These are phyloP conservation scores for Penicillium oxalicum DNA, from an alignment of 2,329 filamentous ascomycete species.

Conservation along the genomic window DNA sequence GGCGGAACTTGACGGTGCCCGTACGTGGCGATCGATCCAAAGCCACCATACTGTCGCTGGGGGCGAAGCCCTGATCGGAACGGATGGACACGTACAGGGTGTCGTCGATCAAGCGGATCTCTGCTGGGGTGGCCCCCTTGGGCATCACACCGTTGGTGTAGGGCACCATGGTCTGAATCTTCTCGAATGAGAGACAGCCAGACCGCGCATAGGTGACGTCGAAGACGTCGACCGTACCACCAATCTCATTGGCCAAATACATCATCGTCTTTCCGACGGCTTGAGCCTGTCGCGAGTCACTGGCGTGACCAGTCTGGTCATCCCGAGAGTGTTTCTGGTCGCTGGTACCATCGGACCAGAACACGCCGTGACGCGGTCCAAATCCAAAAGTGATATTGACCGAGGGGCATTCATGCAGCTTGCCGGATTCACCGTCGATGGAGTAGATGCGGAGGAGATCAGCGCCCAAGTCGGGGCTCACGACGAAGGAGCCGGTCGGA, in stretches of 20 bases:
- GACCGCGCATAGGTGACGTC: conserved; percentile 24
- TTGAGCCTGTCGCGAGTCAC: conserved; percentile 11
- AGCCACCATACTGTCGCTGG: conserved; percentile 27
- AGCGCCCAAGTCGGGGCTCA: conserved; percentile 61
- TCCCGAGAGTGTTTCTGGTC: background rate
- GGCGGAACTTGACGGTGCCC: conserved; percentile 52
- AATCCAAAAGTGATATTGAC: conserved; percentile 44
- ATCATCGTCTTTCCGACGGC: conserved; percentile 20
- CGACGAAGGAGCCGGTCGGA: conserved; percentile 56
- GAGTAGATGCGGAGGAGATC: conserved; percentile 58
- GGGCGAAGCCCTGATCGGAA: conserved; percentile 24
- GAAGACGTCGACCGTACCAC: conserved; percentile 48
- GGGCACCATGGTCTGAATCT: conserved; percentile 21
- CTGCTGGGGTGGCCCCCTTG: conserved; percentile 22
- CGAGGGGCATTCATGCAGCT: conserved; percentile 44
- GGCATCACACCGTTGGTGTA: conserved; percentile 25
- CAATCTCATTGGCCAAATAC: conserved; percentile 54
- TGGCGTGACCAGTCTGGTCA: background rate
- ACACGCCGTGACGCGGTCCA: conserved; percentile 62
- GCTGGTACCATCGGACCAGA: conserved; percentile 35
- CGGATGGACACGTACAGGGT: conserved; percentile 31
- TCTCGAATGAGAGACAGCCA: conserved; percentile 24
- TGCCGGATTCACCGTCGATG: conserved; percentile 43
- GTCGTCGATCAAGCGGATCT: conserved; percentile 19
- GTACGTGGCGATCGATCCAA: conserved; percentile 46